phyloP scores from a whole-genome alignment of 2,329 filamentous ascomycete genomes.

The Shiraia sp. region DNA sequence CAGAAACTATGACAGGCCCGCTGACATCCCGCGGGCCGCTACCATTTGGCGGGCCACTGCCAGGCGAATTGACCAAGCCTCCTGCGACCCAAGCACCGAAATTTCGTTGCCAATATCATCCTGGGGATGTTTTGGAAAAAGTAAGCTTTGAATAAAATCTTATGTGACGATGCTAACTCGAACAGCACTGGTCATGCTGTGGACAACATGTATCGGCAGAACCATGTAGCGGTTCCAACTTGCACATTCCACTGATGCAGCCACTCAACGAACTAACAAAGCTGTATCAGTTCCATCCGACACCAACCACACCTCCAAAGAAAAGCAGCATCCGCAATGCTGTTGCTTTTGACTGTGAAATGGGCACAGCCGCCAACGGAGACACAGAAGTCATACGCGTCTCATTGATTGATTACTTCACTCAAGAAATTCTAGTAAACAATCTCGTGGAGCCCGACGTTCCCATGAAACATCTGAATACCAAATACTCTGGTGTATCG shows the following conservation, averaged over 20 bases:
- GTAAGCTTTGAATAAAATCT: neutral
- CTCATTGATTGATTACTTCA: slow-evolving; percentile 55
- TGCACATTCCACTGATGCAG: slow-evolving; percentile 7
- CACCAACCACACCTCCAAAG: slow-evolving; percentile 1
- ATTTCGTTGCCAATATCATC: neutral
- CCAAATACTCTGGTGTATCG: slow-evolving; percentile 55
- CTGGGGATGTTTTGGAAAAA: neutral
- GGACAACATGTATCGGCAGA: slow-evolving; percentile 5
- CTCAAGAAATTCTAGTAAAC: slow-evolving; percentile 54
- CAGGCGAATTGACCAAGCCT: too few species aligned
- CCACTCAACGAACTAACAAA: slow-evolving; percentile 8
- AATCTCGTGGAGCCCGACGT: slow-evolving; percentile 55
- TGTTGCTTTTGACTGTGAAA: slow-evolving; percentile 61
- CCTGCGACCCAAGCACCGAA: too few species aligned
- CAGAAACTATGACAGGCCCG: too few species aligned
- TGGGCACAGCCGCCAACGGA: slow-evolving; percentile 52
- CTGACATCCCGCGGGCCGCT: too few species aligned
- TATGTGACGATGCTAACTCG: neutral
- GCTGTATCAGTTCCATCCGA: slow-evolving; percentile 13
- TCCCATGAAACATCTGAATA: slow-evolving; percentile 55
- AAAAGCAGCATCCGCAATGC: slow-evolving; percentile 7
- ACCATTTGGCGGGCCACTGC: too few species aligned
- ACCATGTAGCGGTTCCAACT: slow-evolving; percentile 8
- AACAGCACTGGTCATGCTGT: slow-evolving; percentile 17
- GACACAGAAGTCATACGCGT: slow-evolving; percentile 59